Conservation (phyloP, 106 monocot genomes). For the Cymbidium sinense region DNA sequence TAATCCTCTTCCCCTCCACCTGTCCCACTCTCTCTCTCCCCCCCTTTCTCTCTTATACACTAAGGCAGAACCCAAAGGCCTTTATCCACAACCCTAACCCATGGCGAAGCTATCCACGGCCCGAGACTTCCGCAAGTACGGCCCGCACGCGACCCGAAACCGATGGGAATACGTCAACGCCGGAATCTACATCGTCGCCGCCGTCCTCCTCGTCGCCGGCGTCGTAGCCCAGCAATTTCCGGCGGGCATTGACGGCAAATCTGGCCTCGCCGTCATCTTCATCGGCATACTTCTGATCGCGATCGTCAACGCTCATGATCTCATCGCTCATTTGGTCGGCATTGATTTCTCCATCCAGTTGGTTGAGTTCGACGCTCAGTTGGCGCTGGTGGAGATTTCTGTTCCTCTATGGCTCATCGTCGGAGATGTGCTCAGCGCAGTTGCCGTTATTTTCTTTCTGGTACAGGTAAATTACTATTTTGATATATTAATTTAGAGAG, state of each 20-base stretch:
- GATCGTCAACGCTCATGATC: constrained; percentile 57
- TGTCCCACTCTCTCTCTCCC: neutral
- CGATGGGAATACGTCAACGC: constrained; percentile 91
- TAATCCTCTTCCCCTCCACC: neutral
- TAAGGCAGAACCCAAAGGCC: no score
- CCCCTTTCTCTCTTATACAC: neutral
- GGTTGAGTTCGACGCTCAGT: constrained; percentile 45
- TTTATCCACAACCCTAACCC: neutral
- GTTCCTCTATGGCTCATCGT: constrained; percentile 42
- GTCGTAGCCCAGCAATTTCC: constrained; percentile 39
- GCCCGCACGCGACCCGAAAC: constrained; percentile 14
- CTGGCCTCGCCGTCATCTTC: constrained; percentile 54
- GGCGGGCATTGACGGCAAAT: neutral
- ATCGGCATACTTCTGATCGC: constrained; percentile 36
- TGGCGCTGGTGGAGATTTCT: constrained; percentile 67
- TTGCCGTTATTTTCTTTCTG: constrained; percentile 48
- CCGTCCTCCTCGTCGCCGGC: constrained; percentile 32
- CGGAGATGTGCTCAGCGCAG: constrained; percentile 20
- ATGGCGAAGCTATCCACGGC: constrained; percentile 91
- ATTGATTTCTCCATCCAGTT: constrained; percentile 55
- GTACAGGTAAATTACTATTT: constrained; percentile 38
- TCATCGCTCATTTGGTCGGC: constrained; percentile 61
- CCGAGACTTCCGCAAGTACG: constrained; percentile 56
- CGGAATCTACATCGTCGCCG: constrained; percentile 42
- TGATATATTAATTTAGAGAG: neutral